Percentiles rank a stretch among this genome's conserved stretches.
phyloP scores from a whole-genome alignment of 164 flowering plant genomes.

The Aristolochia californica region DNA sequence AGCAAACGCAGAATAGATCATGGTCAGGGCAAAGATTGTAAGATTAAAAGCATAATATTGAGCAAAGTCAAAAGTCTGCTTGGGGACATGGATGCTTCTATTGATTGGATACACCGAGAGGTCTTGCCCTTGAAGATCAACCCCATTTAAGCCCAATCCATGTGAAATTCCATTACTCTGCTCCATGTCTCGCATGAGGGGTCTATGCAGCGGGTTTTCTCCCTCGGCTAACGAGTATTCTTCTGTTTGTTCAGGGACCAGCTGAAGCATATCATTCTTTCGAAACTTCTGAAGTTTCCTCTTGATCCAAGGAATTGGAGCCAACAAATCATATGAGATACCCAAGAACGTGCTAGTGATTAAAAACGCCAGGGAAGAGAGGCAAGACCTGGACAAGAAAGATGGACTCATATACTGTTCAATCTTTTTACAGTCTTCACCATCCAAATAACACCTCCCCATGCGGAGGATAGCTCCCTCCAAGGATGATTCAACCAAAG shows the following conservation, averaged over 20 bases:
- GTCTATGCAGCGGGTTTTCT: conserved; percentile 41
- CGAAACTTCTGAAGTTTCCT: conserved; percentile 66
- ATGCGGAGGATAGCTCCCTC: conserved; percentile 66
- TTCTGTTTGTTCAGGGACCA: conserved; percentile 93
- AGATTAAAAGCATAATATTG: conserved; percentile 96
- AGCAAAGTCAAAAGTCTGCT: conserved; percentile 94
- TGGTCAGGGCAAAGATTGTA: conserved; percentile 88
- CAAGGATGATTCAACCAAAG: conserved; percentile 83
- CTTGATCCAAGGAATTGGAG: conserved; percentile 99
- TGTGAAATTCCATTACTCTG: conserved; percentile 16
- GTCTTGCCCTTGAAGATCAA: conserved; percentile 58
- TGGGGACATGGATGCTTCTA: conserved; percentile 74
- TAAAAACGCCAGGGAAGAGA: conserved; percentile 89
- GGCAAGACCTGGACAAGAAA: conserved; percentile 84
- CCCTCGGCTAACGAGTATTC: conserved; percentile 57
- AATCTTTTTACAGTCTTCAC: conserved; percentile 94
- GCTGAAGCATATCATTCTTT: conserved; percentile 94
- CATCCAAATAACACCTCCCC: conserved; percentile 98
- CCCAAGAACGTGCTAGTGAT: conserved; percentile 94
- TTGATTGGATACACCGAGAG: conserved; percentile 73
- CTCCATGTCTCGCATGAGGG: conserved; percentile 47
- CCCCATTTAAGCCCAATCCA: conserved; percentile 21
- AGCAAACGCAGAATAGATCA: conserved; percentile 83
- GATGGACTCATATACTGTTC: conserved; percentile 95
- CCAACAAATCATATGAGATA: conserved; percentile 82